Percentiles rank a stretch among this genome's conserved stretches.
These are phyloP conservation scores for Microcera coccophila DNA, from an alignment of 2,329 filamentous ascomycete genomes.

Conservation along the genomic window DNA sequence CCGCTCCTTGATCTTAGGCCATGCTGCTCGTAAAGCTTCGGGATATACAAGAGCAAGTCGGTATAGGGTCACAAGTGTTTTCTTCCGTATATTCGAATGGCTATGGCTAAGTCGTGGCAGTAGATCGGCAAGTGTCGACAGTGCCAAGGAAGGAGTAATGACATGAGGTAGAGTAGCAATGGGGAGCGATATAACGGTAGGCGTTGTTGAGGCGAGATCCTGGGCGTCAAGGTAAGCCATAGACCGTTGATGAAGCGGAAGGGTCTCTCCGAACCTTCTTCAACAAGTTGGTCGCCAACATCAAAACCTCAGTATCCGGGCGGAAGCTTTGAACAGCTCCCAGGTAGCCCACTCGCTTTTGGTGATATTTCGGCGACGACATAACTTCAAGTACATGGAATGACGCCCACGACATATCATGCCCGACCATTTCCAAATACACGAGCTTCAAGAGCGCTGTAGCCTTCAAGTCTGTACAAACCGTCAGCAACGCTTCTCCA, in stretches of 20 bases:
- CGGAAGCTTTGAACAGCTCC: slow-evolving; percentile 95
- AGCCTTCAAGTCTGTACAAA: slow-evolving; percentile 75
- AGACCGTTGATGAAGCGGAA: slow-evolving; percentile 1
- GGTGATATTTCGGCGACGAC: slow-evolving; percentile 90
- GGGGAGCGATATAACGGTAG: slow-evolving; percentile 77
- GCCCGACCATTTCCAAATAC: slow-evolving; percentile 97
- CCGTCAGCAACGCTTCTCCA: slow-evolving; percentile 10
- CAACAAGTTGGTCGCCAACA: slow-evolving; percentile 92
- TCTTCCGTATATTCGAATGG: slow-evolving; percentile 82
- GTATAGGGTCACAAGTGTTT: slow-evolving; percentile 92
- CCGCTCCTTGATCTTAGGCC: slow-evolving; percentile 96
- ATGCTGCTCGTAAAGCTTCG: slow-evolving; percentile 84
- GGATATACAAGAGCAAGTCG: slow-evolving; percentile 93
- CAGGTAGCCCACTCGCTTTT: slow-evolving; percentile 93
- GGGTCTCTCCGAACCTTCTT: slow-evolving; percentile 65
- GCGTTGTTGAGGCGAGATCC: slow-evolving; percentile 70
- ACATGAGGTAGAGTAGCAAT: slow-evolving; percentile 90
- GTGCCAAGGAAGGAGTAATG: slow-evolving; percentile 85
- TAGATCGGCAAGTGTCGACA: slow-evolving; percentile 82
- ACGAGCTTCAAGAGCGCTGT: slow-evolving; percentile 93
- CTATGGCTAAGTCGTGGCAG: slow-evolving; percentile 84
- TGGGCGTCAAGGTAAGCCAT: slow-evolving; percentile 4
- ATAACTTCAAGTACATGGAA: slow-evolving; percentile 99
- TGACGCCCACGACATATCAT: slow-evolving; percentile 99
- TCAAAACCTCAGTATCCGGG: slow-evolving; percentile 91